Evolutionary conservation across 352 stramenopile species (phyloP).

Genomic region (Pythium phragmitis): DNA sequence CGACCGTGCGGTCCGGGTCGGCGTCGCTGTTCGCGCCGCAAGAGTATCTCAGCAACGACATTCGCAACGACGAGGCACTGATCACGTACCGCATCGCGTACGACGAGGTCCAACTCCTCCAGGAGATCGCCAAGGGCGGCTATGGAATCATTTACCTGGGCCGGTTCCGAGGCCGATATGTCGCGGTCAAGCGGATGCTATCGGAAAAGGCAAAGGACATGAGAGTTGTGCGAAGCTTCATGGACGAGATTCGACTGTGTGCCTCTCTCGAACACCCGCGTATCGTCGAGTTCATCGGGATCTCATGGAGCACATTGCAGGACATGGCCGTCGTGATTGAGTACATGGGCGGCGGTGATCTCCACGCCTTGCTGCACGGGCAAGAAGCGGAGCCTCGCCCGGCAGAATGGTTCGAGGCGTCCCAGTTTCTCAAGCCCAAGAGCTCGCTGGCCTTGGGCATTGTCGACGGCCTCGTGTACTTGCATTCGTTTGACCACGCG

Average conservation of each 20-base stretch:
- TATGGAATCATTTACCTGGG: too few relatives aligned
- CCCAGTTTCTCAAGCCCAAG: conserved; percentile 13
- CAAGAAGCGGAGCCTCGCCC: not conserved
- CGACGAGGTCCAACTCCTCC: too few relatives aligned
- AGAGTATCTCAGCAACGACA: conserved; percentile 28
- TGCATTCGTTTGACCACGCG: conserved; percentile 28
- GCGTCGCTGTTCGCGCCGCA: not conserved
- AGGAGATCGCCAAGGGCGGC: too few relatives aligned
- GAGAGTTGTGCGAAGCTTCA: conserved; percentile 17
- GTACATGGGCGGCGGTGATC: conserved; percentile 30
- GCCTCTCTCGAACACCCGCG: conserved; percentile 33
- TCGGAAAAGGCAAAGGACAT: too few relatives aligned
- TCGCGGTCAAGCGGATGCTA: too few relatives aligned
- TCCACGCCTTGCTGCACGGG: not conserved
- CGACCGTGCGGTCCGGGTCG: not conserved
- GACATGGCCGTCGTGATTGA: conserved; percentile 35
- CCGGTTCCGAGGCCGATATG: too few relatives aligned
- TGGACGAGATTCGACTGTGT: conserved; percentile 43
- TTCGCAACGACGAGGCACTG: conserved; percentile 4
- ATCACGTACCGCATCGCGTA: too few relatives aligned
- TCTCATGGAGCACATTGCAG: conserved; percentile 34
- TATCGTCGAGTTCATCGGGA: conserved; percentile 36
- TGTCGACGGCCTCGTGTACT: conserved; percentile 28
- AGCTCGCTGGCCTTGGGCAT: conserved; percentile 18
- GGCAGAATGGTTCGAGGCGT: conserved; percentile 11